Evolutionary conservation across 768 basidiomycete genomes (phyloP), one percentile per base, ranked within the genome.

Genomic region (Sporobolomyces phaffii): DNA sequence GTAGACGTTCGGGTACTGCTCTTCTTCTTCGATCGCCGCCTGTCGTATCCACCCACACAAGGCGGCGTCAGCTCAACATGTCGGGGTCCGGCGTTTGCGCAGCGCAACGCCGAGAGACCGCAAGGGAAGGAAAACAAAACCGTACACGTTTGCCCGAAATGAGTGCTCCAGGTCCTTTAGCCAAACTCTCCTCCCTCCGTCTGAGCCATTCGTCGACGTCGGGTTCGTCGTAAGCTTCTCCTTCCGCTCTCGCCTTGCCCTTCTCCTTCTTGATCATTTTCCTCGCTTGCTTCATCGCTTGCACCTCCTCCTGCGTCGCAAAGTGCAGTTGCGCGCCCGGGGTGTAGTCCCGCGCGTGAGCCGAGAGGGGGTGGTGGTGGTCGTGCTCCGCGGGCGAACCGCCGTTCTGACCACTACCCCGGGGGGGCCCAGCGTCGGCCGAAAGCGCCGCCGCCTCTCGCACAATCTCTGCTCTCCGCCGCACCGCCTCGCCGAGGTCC

Each of bases 1-100:
- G 76, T 94, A 99, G 15, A 99, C 87, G 79, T 98, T 86, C 0
- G 96, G 96, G 62, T 81, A 78, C 28, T 74, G 70, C 22, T 90
- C 82, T 41, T 83, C 68, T 31, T 75, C 72, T 9, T 76, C 72
- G 29, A 74, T 40, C 7, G 75, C 69, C 4, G 64, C 29, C 76
- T 74, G 70, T 68, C 41, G 29, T 13, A 49, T n/a, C n/a, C n/a
- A n/a, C n/a, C n/a, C 24, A 18, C 38, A 38, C 17, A 15, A 26
- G 50, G 31, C 43, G 20, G 29, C 29, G 33, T 59, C 29, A 43
- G 33, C 40, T 1, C 29, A 24, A 22, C 24, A 41, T 24, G 1
- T 18, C 13, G 36, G 17, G 17, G n/a, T n/a, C n/a, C n/a, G n/a
- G n/a, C n/a, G n/a, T n/a, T n/a, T n/a, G n/a, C n/a, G n/a, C n/a